Evolutionary conservation across 2,329 filamentous ascomycete genomes (phyloP), one percentile per base, ranked within the genome.

Genomic region (Furcasterigmium furcatum): DNA sequence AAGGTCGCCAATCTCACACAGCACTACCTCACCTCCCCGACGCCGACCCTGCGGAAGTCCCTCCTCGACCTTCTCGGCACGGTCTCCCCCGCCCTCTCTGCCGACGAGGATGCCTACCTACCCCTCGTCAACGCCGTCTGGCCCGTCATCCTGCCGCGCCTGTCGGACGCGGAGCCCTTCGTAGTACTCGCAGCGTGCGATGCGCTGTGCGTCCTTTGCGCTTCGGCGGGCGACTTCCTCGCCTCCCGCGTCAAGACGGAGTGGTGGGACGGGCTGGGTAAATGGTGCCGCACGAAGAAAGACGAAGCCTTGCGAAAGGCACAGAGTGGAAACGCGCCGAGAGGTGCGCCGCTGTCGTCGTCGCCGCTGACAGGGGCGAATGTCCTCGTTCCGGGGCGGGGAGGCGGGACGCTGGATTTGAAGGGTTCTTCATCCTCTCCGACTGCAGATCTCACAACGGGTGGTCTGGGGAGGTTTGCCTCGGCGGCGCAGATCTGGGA

Each of bases 71-170:
- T 97, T 6, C 78, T 97, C 12, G 71, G 77, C 21, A 89, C 84
- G 1, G 85, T 90, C 4, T 79, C 86, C 5, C 80, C 85, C 1
- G 77, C 87, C 1, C 78, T 99, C 4, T 80, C 86, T 1, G 74
- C 73, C 4, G 84, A 96, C 53, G 87, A 96, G 60, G 84, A 91
- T 50, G 81, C 83, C 0, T 96, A 96, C 61, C 69, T 99, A 2
- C 94, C 94, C 0, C 76, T 97, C 0, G 83, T 97, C 55, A 94
- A 97, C 64, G 85, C 87, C 4, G 73, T 97, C 8, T 99, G 92
- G 92, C 91, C 91, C 0, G 85, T 95, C 7, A 70, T 96, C 5
- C 70, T 85, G 2, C 73, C 76, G n/a, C 76, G 84, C 20, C 70
- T 90, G 6, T 79, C 82, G 52, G 87, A 90, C 52, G 52, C 67